A percentile compares a stretch with the other conserved stretches of the same genome.
phyloP scores from a whole-genome alignment of 2,329 filamentous ascomycete genomes.

The Colletotrichum tropicicola region DNA sequence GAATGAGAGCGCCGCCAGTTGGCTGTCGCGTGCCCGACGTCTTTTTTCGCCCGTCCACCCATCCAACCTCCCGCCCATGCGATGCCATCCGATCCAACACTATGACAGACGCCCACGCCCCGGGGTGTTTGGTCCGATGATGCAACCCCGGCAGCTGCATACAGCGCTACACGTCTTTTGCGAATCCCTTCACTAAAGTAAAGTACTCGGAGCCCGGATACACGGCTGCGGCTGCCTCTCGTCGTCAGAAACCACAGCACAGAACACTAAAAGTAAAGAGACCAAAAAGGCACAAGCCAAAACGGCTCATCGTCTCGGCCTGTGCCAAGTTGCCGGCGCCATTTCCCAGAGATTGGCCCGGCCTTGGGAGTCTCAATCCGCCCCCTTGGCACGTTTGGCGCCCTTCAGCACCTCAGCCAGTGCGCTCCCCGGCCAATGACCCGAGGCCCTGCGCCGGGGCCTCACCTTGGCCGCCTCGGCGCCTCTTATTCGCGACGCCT shows the following conservation, averaged over 20 bases:
- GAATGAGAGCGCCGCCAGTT: not conserved
- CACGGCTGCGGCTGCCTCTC: too few species aligned
- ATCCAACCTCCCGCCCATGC: not conserved
- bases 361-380: slow-evolving; percentile 6
- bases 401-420: slow-evolving; percentile 3
- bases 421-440: slow-evolving; percentile 4
- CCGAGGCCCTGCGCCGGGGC: slow-evolving; percentile 4
- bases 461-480: slow-evolving; percentile 15
- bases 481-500: not conserved
- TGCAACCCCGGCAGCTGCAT: too few species aligned
- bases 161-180: too few species aligned
- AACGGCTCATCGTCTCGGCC: not conserved
- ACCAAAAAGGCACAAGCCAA: too few species aligned
- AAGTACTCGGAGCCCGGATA: too few species aligned
- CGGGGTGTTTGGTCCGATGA: too few species aligned
- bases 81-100: too few species aligned
- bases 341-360: slow-evolving; percentile 11
- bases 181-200: too few species aligned
- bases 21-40: slow-evolving; percentile 17
- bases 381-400: slow-evolving; percentile 17
- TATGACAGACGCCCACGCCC: too few species aligned
- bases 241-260: too few species aligned
- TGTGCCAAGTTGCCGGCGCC: too few species aligned
- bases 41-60: not conserved
- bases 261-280: too few species aligned